Conservation (phyloP, 176 grass and related monocot species). For the Secale cereale region DNA sequence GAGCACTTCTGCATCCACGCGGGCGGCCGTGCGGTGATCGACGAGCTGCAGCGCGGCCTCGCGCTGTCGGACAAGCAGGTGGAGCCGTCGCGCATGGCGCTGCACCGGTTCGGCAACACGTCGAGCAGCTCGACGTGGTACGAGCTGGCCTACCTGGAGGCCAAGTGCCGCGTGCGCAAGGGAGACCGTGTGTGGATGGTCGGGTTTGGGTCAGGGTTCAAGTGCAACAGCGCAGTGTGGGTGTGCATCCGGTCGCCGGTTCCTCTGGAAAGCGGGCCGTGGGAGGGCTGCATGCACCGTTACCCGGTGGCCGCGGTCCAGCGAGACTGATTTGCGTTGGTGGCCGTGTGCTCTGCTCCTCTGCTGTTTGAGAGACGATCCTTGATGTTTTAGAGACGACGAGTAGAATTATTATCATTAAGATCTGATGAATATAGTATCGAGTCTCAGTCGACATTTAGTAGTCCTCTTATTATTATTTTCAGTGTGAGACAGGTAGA, state of each 20-base stretch:
- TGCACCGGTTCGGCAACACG: slow-evolving; percentile 88
- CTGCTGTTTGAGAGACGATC: too few species aligned
- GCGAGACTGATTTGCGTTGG: neutral
- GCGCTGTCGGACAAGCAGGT: slow-evolving; percentile 50
- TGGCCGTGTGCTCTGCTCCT: too few species aligned
- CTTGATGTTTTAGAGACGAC: neutral
- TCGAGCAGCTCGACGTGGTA: slow-evolving; percentile 96
- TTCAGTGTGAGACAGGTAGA: neutral
- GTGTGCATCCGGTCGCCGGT: slow-evolving; percentile 33
- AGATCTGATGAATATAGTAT: too few species aligned
- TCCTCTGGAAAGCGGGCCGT: neutral
- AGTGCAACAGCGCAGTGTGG: slow-evolving; percentile 93
- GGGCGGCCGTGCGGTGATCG: slow-evolving; percentile 70
- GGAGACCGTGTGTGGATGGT: slow-evolving; percentile 85
- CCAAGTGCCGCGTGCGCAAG: slow-evolving; percentile 57
- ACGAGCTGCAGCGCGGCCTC: slow-evolving; percentile 69
- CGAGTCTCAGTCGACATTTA: too few species aligned
- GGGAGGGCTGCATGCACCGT: neutral
- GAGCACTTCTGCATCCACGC: slow-evolving; percentile 97
- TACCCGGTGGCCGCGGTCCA: neutral
- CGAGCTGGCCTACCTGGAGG: slow-evolving; percentile 88
- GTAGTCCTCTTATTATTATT: too few species aligned
- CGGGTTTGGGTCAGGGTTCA: slow-evolving; percentile 85
- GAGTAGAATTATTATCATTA: too few species aligned
- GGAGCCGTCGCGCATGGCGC: slow-evolving; percentile 75